phyloP scores from a whole-genome alignment of 139 green algal species.

The Volvox africanus region DNA sequence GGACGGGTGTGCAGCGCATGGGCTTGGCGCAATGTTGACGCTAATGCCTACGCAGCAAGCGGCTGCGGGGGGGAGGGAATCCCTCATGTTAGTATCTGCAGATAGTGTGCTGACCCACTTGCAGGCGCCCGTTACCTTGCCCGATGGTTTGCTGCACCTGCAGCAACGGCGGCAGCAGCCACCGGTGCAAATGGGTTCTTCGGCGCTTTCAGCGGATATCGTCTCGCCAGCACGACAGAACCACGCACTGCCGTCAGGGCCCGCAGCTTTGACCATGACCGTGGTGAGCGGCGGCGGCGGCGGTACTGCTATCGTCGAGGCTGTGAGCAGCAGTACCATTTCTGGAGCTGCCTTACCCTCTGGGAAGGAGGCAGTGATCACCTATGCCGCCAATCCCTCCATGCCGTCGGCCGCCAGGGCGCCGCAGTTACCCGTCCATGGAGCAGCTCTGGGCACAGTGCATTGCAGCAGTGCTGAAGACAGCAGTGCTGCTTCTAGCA shows the following conservation, averaged over 20 bases:
- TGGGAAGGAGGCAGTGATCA: no score
- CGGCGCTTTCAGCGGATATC: constrained; percentile 6
- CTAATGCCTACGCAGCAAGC: neutral
- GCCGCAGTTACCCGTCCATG: no score
- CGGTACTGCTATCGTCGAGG: neutral
- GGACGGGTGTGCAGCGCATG: no score
- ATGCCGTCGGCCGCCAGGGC: no score
- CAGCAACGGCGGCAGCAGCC: neutral
- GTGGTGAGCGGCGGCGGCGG: neutral
- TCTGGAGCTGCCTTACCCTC: no score
- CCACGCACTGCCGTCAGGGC: neutral
- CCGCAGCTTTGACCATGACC: neutral
- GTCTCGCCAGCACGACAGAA: neutral
- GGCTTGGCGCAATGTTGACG: neutral
- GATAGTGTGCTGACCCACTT: neutral
- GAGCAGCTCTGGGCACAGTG: no score
- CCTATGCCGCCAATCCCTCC: no score
- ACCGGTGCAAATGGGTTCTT: neutral
- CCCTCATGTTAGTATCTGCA: neutral
- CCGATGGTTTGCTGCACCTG: neutral
- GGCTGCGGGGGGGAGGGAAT: neutral
- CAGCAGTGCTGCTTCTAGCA: no score
- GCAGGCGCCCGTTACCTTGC: neutral
- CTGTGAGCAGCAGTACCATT: no score
- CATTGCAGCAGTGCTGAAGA: no score